Conservation (phyloP, 148 eudicot genomes). For the Polygonum maritimum region DNA sequence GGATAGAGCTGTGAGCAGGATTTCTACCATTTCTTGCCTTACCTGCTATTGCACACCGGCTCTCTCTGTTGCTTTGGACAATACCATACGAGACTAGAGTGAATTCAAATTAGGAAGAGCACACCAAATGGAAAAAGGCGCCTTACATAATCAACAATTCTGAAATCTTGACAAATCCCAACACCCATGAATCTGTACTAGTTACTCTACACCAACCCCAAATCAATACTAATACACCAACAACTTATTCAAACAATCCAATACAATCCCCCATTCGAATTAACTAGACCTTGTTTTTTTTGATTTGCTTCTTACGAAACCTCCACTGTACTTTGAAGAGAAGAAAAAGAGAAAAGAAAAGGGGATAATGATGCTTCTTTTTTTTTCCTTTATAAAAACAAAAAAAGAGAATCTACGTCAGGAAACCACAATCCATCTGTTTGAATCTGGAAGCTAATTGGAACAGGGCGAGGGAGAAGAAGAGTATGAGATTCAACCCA, state of each 20-base stretch:
- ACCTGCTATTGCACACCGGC: not conserved
- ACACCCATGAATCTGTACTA: not conserved
- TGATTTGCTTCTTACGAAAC: not conserved
- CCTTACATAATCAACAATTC: not conserved
- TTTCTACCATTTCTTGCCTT: slow-evolving; percentile 3
- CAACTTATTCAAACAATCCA: not conserved
- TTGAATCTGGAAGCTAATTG: not conserved
- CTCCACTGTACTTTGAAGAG: not conserved
- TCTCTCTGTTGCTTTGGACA: not conserved
- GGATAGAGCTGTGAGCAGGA: slow-evolving; percentile 20
- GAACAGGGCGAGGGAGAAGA: not conserved
- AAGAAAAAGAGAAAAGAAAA: not conserved
- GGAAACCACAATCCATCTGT: slow-evolving; percentile 1
- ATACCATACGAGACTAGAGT: not conserved
- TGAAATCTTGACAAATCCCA: not conserved
- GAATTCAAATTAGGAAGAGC: slow-evolving; percentile 8
- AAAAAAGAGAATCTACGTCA: not conserved
- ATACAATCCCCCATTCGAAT: not conserved
- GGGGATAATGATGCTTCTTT: not conserved
- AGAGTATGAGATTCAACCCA: not conserved
- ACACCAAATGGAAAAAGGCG: not conserved
- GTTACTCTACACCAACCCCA: not conserved
- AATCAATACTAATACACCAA: not conserved
- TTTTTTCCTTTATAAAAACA: not conserved
- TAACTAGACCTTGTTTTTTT: not conserved